Evolutionary conservation across 768 basidiomycete species (phyloP), one percentile per base, ranked within the genome.

Genomic region (Cubamyces lactineus): DNA sequence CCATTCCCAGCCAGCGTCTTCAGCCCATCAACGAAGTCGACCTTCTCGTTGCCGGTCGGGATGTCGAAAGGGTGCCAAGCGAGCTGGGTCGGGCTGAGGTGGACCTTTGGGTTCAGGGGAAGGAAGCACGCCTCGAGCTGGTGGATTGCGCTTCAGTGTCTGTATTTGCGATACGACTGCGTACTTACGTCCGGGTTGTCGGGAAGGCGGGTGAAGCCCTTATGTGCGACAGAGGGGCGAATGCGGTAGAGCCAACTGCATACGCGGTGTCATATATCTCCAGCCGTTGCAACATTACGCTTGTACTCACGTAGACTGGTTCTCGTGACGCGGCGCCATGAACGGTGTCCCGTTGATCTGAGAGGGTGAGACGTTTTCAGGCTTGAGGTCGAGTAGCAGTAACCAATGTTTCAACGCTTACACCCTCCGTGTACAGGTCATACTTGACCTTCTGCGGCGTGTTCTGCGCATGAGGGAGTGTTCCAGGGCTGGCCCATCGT

Each of bases 1-100:
- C 87, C 87, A 60, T 82, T 83, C 0, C 86, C 86, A 13, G 82
- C 82, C 17, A 88, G 66, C 2, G 87, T 88, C 76, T 86, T 86
- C 49, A 89, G 65, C 2, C 85, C 84, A 23, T 82, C 76, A 15
- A 86, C 76, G 61, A 86, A 88, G 68, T 86, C 82, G 30, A 83
- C 79, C 39, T 76, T 74, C 40, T 70, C 70, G 39, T 70, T 57
- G 11, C 63, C 71, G 1, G 77, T 50, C 1, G 86, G 86, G 39
- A 88, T 73, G 42, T 81, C 77, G 73, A 87, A 84, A 0, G 86
- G 86, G 62, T 79, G 77, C 86, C 86, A 89, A 12, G 86, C 84
- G 28, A 87, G 80, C 65, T 88, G 86, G 7, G 86, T 86, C 1
- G 87, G 83, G 64, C 82, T 84, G 63, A 82, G 76, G 57, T 84